Conservation (phyloP, 2,329 filamentous ascomycete genomes). For the Scytalidium lignicola region DNA sequence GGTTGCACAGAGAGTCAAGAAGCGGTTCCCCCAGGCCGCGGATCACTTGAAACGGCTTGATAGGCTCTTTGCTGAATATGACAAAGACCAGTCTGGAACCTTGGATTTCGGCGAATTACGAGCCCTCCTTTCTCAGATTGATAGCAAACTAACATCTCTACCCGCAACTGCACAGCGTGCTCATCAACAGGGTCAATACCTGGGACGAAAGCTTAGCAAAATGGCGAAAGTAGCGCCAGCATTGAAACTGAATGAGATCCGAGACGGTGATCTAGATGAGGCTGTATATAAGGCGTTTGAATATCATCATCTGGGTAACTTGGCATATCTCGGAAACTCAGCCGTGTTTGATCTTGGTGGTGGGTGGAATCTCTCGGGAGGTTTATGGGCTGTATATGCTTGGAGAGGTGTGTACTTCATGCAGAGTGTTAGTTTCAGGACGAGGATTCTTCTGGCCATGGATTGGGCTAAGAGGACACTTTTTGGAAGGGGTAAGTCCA, state of each 20-base stretch:
- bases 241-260: constrained; percentile 71
- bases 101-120: constrained; percentile 90
- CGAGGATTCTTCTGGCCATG: constrained; percentile 86
- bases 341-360: constrained; percentile 86
- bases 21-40: constrained; percentile 84
- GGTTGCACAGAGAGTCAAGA: constrained; percentile 77
- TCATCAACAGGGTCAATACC: constrained; percentile 90
- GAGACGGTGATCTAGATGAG: constrained; percentile 86
- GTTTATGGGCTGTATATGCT: constrained; percentile 87
- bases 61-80: constrained; percentile 85
- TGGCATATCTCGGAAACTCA: constrained; percentile 95
- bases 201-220: constrained; percentile 91
- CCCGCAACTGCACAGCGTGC: constrained; percentile 95
- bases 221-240: constrained; percentile 73
- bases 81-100: constrained; percentile 87
- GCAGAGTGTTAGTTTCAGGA: constrained; percentile 90
- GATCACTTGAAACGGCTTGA: constrained; percentile 85
- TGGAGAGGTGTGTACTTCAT: constrained; percentile 98
- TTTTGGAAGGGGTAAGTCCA: constrained; percentile 76
- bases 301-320: constrained; percentile 83
- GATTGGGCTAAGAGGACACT: constrained; percentile 97
- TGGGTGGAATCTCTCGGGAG: constrained; percentile 73
- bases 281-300: constrained; percentile 92
- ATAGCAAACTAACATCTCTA: constrained; percentile 87
- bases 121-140: constrained; percentile 86